These are phyloP conservation scores for Fusarium sp. DNA, from an alignment of 2,329 filamentous ascomycete genomes.

Conservation along the genomic window DNA sequence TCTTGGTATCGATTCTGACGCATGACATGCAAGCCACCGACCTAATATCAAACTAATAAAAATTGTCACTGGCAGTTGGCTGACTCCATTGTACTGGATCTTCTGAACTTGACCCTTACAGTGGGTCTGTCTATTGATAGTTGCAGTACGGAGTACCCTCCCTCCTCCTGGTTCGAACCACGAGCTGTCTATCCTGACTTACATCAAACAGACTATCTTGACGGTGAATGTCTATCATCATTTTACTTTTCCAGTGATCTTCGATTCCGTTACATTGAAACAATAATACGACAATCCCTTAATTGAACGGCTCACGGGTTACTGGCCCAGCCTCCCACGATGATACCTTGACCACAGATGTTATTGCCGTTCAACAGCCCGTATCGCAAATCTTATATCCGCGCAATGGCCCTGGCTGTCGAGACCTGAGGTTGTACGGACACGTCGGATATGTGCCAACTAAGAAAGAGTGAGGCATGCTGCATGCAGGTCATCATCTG, in stretches of 20 bases:
- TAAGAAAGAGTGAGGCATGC: constrained; percentile 26
- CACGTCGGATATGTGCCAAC: constrained; percentile 7
- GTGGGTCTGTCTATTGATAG: constrained; percentile 2
- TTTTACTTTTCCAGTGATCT: constrained; percentile 19
- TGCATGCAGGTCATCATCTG: constrained; percentile 25
- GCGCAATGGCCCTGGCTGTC: neutral
- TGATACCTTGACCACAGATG: constrained; percentile 23
- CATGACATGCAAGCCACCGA: constrained; percentile 1
- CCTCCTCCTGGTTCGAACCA: constrained; percentile 7
- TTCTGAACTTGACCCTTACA: constrained; percentile 8
- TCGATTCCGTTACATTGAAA: constrained; percentile 29
- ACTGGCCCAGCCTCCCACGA: constrained; percentile 12
- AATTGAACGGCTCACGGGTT: constrained; percentile 14
- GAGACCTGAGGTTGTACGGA: constrained; percentile 11
- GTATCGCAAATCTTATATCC: constrained; percentile 14
- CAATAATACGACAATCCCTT: neutral
- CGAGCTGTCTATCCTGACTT: constrained; percentile 3
- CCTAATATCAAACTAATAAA: neutral
- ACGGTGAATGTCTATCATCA: constrained; percentile 15
- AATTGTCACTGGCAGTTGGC: neutral
- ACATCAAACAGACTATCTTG: constrained; percentile 19
- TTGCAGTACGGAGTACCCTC: too few species aligned
- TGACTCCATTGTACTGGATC: constrained; percentile 15
- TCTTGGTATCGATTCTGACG: constrained; percentile 2
- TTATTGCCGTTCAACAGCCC: constrained; percentile 23